Conservation (phyloP, 116 monocot genomes). For the Dioscorea cayenensis region DNA sequence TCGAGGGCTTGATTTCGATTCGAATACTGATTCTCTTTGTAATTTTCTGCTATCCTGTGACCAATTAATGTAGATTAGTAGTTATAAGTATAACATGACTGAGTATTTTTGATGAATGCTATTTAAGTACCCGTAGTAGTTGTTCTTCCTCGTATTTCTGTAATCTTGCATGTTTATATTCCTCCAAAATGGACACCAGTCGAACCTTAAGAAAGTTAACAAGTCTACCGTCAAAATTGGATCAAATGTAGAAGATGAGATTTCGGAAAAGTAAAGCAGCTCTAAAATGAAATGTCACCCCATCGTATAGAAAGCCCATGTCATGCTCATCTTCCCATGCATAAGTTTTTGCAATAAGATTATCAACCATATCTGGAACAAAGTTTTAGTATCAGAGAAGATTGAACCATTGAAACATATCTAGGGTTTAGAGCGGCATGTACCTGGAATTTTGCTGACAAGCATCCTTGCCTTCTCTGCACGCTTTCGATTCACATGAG, state of each 20-base stretch:
- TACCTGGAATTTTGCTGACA: constrained; percentile 66
- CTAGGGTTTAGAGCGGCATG: background rate
- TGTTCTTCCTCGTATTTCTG: constrained; percentile 86
- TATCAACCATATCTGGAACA: constrained; percentile 49
- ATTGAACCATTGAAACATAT: no score
- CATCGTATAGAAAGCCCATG: constrained; percentile 59
- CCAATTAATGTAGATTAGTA: background rate
- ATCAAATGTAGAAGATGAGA: background rate
- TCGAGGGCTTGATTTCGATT: constrained; percentile 63
- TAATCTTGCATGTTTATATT: constrained; percentile 56
- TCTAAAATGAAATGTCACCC: constrained; percentile 35
- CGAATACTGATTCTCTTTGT: constrained; percentile 63
- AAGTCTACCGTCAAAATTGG: background rate
- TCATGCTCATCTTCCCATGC: constrained; percentile 67
- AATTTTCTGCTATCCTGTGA: constrained; percentile 83
- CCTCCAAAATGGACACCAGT: constrained; percentile 70
- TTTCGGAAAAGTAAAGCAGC: background rate
- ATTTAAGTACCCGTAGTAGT: constrained; percentile 32
- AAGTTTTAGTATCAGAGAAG: background rate
- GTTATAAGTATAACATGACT: background rate
- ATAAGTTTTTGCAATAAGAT: constrained; percentile 47
- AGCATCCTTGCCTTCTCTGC: constrained; percentile 67
- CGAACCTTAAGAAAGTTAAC: constrained; percentile 32
- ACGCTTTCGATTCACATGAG: constrained; percentile 61
- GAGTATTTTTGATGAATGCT: background rate